phyloP scores from a whole-genome alignment of 2,329 filamentous ascomycete genomes.

The Aphanocladium album region DNA sequence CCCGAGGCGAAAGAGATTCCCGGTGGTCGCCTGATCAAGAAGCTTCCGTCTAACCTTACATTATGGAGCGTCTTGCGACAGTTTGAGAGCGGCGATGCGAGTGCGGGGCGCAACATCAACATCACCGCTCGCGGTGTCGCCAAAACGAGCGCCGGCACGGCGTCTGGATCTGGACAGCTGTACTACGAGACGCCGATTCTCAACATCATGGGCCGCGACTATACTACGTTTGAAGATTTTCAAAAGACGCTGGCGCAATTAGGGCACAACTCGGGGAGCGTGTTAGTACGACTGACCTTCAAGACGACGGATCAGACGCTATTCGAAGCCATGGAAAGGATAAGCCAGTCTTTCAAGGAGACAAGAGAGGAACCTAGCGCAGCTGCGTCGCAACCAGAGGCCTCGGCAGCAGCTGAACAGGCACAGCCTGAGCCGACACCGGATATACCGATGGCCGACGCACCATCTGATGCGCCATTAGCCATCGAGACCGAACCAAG shows the following conservation, averaged over 20 bases:
- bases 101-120: constrained; percentile 60
- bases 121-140: constrained; percentile 80
- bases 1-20: constrained; percentile 60
- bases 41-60: constrained; percentile 81
- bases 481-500: background rate
- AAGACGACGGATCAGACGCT: constrained; percentile 70
- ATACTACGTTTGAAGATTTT: constrained; percentile 72
- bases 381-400: constrained; percentile 8
- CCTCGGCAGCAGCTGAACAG: constrained; percentile 11
- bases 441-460: background rate
- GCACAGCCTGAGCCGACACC: background rate
- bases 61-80: constrained; percentile 87
- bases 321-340: constrained; percentile 79
- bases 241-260: constrained; percentile 86
- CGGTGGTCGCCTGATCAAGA: constrained; percentile 68
- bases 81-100: constrained; percentile 74
- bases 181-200: constrained; percentile 85
- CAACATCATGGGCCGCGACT: constrained; percentile 75
- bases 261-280: constrained; percentile 79
- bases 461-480: constrained; percentile 2
- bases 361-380: constrained; percentile 40
- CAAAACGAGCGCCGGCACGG: constrained; percentile 47
- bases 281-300: constrained; percentile 73
- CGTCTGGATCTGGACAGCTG: constrained; percentile 64
- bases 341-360: constrained; percentile 67